These are phyloP conservation scores for Saccharomyces kudriavzevii DNA, from an alignment of 805 yeast species.

Conservation along the genomic window DNA sequence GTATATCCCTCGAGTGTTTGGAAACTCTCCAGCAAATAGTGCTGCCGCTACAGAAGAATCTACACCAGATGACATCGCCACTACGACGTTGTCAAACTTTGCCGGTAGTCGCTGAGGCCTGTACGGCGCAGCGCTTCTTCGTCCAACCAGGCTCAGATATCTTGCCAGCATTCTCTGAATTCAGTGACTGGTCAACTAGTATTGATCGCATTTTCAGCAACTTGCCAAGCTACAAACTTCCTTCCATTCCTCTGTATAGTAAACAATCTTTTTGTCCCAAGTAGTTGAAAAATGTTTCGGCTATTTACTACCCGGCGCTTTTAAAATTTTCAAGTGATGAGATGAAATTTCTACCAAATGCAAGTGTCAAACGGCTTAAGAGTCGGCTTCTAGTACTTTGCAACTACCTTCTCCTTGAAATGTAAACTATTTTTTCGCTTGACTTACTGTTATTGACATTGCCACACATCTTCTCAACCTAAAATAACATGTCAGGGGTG, in stretches of 20 bases:
- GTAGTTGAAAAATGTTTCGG: not conserved
- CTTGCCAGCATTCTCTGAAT: not conserved
- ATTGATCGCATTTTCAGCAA: not conserved
- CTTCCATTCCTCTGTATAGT: not conserved
- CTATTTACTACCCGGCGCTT: not conserved
- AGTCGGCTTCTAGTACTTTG: not conserved
- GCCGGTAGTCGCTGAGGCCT: conserved; percentile 33
- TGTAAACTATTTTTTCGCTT: not conserved
- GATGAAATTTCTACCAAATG: not conserved
- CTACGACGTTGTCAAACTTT: conserved; percentile 51
- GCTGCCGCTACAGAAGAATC: conserved; percentile 89
- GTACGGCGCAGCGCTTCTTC: conserved; percentile 1
- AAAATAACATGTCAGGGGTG: conserved; percentile 3
- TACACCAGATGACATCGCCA: conserved; percentile 96
- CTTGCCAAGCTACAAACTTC: not conserved
- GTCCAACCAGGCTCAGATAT: not conserved
- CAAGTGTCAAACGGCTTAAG: not conserved
- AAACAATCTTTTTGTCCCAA: not conserved
- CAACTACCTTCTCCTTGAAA: not conserved
- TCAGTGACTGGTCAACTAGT: not conserved
- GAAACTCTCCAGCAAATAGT: conserved; percentile 44
- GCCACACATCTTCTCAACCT: not conserved
- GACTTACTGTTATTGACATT: not conserved
- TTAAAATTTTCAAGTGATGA: not conserved
- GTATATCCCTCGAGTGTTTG: conserved; percentile 70